Evolutionary conservation across 768 basidiomycete genomes (phyloP), one percentile per base, ranked within the genome.

Genomic region (Agrocybe chaxingu): DNA sequence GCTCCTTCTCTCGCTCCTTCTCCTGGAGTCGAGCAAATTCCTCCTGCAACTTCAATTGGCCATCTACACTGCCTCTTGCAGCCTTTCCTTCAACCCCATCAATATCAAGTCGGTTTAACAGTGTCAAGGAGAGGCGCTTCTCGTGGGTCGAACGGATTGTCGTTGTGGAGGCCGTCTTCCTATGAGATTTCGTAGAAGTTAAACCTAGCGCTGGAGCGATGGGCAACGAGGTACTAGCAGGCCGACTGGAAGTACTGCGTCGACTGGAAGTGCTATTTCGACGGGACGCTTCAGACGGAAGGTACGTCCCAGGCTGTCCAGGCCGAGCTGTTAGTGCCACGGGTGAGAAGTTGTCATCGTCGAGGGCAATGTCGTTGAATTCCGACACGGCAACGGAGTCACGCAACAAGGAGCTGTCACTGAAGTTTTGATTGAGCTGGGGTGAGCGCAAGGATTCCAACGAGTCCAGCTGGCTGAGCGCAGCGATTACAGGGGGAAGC

Each of bases 11-110:
- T 24, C 24, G 24, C 55, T 77, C 73, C 35, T 72, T 75, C 59
- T 84, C 77, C 41, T 86, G 87, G 37, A 84, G 72, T 34, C 83
- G 78, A 45, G 79, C 75, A 57, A 92, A 91, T 54, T 89, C 88
- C 60, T 89, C 84, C 56, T 88, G 89, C 36, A 92, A 68, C 58
- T 82, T 85, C 45, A 82, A 76, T 57, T 84, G 80, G 2, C 84
- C 87, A 51, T 86, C 85, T 34, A 82, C 53, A 54, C 82, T 82
- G 34, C 62, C 68, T 50, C 83, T 72, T 38, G 71, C 66, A 1
- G 68, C 66, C 16, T 68, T 66, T 5, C 67, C 64, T 16, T 62
- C 63, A 38, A 75, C 74, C 7, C 79, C 76, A 56, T 78, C 78
- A 19, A 75, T 53, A 36, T 81, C 83, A 39, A 82, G 62, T 10